These are phyloP conservation scores for Telfairia occidentalis DNA, from an alignment of 331 rosid genomes.

Conservation along the genomic window DNA sequence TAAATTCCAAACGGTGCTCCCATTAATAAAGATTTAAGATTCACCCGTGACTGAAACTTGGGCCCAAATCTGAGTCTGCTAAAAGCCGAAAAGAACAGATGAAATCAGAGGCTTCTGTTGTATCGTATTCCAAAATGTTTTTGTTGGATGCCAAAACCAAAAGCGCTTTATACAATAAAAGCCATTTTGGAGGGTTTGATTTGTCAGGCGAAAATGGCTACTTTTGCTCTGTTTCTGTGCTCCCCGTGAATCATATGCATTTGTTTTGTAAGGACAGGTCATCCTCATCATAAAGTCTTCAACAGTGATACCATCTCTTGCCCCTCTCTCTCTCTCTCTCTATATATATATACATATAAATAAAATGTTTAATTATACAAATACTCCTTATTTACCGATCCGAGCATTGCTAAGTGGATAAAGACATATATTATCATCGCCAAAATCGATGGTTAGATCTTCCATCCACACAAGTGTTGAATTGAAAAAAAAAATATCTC, in stretches of 20 bases:
- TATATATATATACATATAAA: too few relatives aligned
- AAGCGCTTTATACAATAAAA: slow-evolving; percentile 1
- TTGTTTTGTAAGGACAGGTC: not conserved
- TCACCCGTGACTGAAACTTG: slow-evolving; percentile 6
- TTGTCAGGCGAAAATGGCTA: slow-evolving; percentile 1
- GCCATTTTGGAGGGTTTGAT: not conserved
- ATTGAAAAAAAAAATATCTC: too few relatives aligned
- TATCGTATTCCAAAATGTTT: not conserved
- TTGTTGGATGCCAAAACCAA: not conserved
- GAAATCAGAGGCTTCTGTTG: slow-evolving; percentile 1
- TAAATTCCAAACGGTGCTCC: not conserved
- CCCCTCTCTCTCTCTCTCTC: not conserved
- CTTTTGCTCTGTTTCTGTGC: slow-evolving; percentile 6
- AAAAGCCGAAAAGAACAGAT: not conserved
- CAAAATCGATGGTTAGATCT: too few relatives aligned
- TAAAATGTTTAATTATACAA: too few relatives aligned
- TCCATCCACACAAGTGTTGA: too few relatives aligned
- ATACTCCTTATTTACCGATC: too few relatives aligned
- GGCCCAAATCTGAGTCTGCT: slow-evolving; percentile 5
- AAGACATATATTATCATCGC: too few relatives aligned
- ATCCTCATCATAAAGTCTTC: not conserved
- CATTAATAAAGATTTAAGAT: not conserved
- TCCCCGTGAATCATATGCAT: slow-evolving; percentile 8
- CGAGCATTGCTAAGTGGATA: too few relatives aligned
- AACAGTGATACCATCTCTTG: not conserved